Evolutionary conservation across 768 basidiomycete genomes (phyloP).

Genomic region (Phaeolepiota aurea): DNA sequence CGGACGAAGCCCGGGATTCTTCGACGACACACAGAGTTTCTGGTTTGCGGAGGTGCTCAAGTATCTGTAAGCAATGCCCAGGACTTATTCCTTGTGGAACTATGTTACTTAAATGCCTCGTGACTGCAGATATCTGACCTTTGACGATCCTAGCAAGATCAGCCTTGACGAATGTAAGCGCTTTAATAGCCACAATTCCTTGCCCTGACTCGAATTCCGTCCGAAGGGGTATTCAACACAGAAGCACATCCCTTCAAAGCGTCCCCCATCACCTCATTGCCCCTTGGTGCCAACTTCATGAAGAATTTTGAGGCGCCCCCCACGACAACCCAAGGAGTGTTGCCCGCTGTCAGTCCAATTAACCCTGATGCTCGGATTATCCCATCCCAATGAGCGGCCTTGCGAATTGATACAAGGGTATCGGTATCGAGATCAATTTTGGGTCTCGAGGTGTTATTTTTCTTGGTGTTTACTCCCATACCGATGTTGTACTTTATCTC

Average conservation of each 20-base stretch:
- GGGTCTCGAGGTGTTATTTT: too few species aligned
- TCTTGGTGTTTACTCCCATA: too few species aligned
- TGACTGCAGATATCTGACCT: constrained; percentile 52
- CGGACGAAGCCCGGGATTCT: constrained; percentile 21
- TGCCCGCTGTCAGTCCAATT: not conserved
- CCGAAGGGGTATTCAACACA: constrained; percentile 59
- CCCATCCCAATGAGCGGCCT: too few species aligned
- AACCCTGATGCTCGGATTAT: not conserved
- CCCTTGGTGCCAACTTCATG: not conserved
- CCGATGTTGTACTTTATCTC: too few species aligned
- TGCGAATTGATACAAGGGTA: too few species aligned
- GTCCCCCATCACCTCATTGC: constrained; percentile 19
- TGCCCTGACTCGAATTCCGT: too few species aligned
- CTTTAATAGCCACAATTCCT: too few species aligned
- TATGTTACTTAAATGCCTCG: not conserved
- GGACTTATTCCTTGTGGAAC: not conserved
- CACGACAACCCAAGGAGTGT: not conserved
- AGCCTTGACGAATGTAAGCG: constrained; percentile 58
- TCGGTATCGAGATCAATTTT: too few species aligned
- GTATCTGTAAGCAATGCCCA: constrained; percentile 51
- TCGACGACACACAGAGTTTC: constrained; percentile 64
- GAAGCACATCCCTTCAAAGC: constrained; percentile 64
- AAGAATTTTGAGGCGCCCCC: not conserved
- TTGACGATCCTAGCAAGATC: constrained; percentile 60
- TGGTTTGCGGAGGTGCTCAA: constrained; percentile 74